Base-by-base conservation (phyloP, 768 basidiomycete species). In the Daedaleopsis nitida region DNA sequence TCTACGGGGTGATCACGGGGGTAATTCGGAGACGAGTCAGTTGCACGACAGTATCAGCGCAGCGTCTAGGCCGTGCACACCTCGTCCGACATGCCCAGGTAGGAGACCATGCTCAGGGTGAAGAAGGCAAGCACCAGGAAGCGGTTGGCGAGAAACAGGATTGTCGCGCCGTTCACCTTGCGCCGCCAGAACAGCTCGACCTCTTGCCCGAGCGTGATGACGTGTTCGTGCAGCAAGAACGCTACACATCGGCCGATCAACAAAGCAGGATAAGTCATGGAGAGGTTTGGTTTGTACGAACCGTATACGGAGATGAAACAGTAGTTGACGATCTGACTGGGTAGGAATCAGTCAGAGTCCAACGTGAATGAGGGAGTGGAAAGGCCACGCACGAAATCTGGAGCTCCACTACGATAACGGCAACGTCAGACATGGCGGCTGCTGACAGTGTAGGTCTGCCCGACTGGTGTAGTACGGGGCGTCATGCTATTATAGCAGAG, bases 181-280 rank as follows among this genome's bases (percentile, higher is more conserved):
- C 57, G 60, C 27, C 19, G 49, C 65, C 65, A 65, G 42, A 65
- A 42, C 16, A 60, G 17, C 9, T 45, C n/a, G 12, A 60, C 51
- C 39, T 65, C 63, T 19, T 54, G 55, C 9, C 35, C 47, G 14
- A 61, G 38, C 14, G 63, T 60, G 24, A 60, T 21, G 21, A 61
- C 4, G n/a, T 58, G 60, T n/a, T 61, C 63, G 35, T 53, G 60
- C 21, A 47, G 5, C 3, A 60, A 13, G 3, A 64, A 55, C 17
- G 55, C 63, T 64, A 17, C 27, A 3, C 27, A 32, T 32, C 27
- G 27, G 3, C 4, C 27, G 7, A 3, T 3, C 27, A 7, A 3
- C 27, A 7, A 32, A 32, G 27, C 4, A 32, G 3, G 7, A 7
- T 3, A 3, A 32, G 4, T 3, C 7, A 9, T 37, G 35, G 17